Percentiles rank a stretch among this genome's conserved stretches.
Evolutionary conservation across 1,139 yeast genomes (phyloP).

Genomic region (Pichia sp.): DNA sequence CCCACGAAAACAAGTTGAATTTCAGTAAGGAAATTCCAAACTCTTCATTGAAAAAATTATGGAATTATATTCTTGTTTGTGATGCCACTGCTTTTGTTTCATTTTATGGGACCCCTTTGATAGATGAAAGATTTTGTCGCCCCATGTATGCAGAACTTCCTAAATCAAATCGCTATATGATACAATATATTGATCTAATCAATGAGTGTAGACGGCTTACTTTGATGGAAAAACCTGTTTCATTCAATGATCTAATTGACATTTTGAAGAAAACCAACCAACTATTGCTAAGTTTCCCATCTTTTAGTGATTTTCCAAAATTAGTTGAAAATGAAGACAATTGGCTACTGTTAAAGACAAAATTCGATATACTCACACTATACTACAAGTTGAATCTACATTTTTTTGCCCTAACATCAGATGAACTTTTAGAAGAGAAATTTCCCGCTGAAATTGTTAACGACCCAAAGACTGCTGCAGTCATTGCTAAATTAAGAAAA

Average conservation of each 20-base stretch:
- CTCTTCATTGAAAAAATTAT: slow-evolving; percentile 6
- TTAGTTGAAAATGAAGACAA: slow-evolving; percentile 4
- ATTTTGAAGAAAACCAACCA: neutral
- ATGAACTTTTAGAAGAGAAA: neutral
- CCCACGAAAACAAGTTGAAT: neutral
- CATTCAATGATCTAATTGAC: slow-evolving; percentile 4
- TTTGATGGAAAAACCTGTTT: neutral
- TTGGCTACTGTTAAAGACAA: slow-evolving; percentile 6
- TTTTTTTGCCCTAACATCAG: neutral
- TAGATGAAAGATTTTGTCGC: too few species aligned
- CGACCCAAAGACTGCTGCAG: neutral
- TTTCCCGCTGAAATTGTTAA: slow-evolving; percentile 1
- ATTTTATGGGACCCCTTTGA: too few species aligned
- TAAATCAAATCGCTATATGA: too few species aligned
- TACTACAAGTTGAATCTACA: neutral
- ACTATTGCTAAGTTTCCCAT: neutral
- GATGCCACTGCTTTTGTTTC: slow-evolving; percentile 3
- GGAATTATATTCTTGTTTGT: slow-evolving; percentile 11
- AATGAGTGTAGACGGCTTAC: slow-evolving; percentile 2
- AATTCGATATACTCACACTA: slow-evolving; percentile 5
- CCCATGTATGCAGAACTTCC: too few species aligned
- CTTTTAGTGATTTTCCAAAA: slow-evolving; percentile 2
- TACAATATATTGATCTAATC: neutral
- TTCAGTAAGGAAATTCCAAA: slow-evolving; percentile 6
- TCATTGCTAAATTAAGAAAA: slow-evolving; percentile 1